A percentile compares a stretch with the other conserved stretches of the same genome.
phyloP scores from a whole-genome alignment of 768 basidiomycete species.

The Ramaria sp. region DNA sequence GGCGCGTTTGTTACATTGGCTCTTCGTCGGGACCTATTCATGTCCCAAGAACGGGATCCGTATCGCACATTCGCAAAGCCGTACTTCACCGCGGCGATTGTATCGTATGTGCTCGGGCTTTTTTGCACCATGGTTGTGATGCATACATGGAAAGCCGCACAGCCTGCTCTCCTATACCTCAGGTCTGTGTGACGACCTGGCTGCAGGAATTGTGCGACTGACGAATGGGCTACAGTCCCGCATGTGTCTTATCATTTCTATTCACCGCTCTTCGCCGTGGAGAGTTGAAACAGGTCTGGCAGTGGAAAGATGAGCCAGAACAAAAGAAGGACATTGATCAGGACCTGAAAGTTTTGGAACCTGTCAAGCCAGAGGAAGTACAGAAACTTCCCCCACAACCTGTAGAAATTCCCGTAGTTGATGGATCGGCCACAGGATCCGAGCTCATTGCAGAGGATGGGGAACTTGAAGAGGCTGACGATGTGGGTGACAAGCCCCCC shows the following conservation, averaged over 20 bases:
- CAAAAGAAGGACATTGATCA: not conserved
- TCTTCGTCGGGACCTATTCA: constrained; percentile 71
- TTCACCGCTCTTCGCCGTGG: constrained; percentile 48
- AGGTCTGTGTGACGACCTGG: constrained; percentile 36
- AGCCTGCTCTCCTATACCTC: constrained; percentile 89
- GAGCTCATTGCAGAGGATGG: not conserved
- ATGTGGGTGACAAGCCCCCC: not conserved
- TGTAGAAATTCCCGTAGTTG: not conserved
- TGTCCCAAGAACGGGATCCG: constrained; percentile 22
- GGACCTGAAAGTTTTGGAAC: not conserved
- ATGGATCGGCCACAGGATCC: not conserved
- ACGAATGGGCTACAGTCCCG: constrained; percentile 40
- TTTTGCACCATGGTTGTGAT: constrained; percentile 73
- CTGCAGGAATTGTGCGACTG: not conserved
- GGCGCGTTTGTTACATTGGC: constrained; percentile 72
- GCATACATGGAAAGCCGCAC: constrained; percentile 66
- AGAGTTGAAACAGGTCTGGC: constrained; percentile 62
- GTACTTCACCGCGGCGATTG: constrained; percentile 63
- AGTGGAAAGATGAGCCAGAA: constrained; percentile 51
- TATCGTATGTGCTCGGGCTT: constrained; percentile 68
- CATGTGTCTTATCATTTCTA: constrained; percentile 63
- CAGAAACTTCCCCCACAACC: not conserved
- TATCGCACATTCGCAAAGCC: constrained; percentile 43
- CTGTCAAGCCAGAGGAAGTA: not conserved
- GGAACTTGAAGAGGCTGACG: not conserved